Base-by-base conservation (phyloP, 2,329 filamentous ascomycete genomes). In the Thermomyces lanuginosus region DNA sequence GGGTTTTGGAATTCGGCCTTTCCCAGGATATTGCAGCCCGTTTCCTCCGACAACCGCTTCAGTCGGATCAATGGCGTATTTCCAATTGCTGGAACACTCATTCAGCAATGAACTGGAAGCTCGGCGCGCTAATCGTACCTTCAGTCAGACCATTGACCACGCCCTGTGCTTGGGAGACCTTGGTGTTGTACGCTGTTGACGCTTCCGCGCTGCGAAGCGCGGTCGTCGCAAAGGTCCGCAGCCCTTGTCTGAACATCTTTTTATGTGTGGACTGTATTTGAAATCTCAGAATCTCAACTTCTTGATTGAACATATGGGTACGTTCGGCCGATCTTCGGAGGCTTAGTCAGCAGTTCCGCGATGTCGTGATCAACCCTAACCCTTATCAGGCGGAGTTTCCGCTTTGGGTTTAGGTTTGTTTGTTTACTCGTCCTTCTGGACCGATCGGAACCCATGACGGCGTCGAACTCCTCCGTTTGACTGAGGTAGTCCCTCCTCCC, bases 1-100 rank as follows among this genome's bases (percentile, higher is more conserved):
- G 89, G 89, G 63, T 98, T 98, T 65, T 92, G 89, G 61, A 98
- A 98, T 54, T 98, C 89, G 43, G 89, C 84, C 56, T 98, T 98
- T 46, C 86, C 89, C 21, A 95, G 73, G 32, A 98, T 64, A 43
- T 92, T 79, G 66, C 89, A 95, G 38, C 84, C 83, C 1, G 89
- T 95, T 48, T 91, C 69, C 33, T 81, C 72, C 21, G 86, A 95
- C 40, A 95, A 73, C 35, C 65, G 71, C 56, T 92, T 86, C 26
- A 98, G 65, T 25, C 79, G 76, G 53, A 98, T 92, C 28, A 98
- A 69, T 1, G 89, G 86, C 0, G 89, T 98, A 56, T 95, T 95
- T 37, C 89, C 89, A 58, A 98, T 95, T 29, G 89, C 89, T 92
- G 38, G 24, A 20, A 18, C 17, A 13, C 21, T 20, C 9, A 26